Evolutionary conservation across 345 rosid genomes (phyloP), one percentile per base, ranked within the genome.

Genomic region (Eucalyptus melliodora): DNA sequence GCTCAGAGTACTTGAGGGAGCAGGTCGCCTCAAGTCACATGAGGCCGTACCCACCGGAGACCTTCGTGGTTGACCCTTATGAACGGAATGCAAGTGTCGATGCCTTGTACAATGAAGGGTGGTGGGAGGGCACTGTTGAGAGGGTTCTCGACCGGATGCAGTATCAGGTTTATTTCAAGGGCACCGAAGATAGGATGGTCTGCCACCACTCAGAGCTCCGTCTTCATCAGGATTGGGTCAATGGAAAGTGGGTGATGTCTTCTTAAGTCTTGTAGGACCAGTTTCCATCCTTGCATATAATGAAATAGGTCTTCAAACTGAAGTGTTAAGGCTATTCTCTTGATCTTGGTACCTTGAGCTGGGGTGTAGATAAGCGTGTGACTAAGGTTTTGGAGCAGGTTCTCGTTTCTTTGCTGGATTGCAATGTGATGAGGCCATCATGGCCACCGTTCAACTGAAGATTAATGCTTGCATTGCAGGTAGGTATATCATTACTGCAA

Each of bases 71-170:
- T 16, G 89, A 90, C 51, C 89, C 91, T 65, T 95, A 93, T 65
- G 87, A 91, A 53, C 51, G 82, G 89, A 89, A 91, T 30, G 96
- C 94, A n/a, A 93, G 92, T 91, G 94, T 96, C 53, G 96, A 96
- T 92, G 96, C 94, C n/a, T 90, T 87, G 44, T 94, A 94, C 89
- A 94, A 93, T 69, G 98, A 94, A 37, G 96, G 94, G 62, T 96
- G 98, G 98, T 95, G 98, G 98, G 92, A 88, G 37, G 98, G 98
- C 55, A 91, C 90, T 9, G 88, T 96, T 85, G 83, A 80, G 16
- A 92, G 91, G 88, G 91, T 92, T 85, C 88, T 89, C 42, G 37
- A 49, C 34, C 88, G 92, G 42, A 90, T 90, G 55, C 92, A 50
- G 89, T 92, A 94, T 86, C 26, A 19, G 50, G 90, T 96, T 55